phyloP scores from a whole-genome alignment of 2,329 filamentous ascomycete genomes.

The Fusarium duplospermum region DNA sequence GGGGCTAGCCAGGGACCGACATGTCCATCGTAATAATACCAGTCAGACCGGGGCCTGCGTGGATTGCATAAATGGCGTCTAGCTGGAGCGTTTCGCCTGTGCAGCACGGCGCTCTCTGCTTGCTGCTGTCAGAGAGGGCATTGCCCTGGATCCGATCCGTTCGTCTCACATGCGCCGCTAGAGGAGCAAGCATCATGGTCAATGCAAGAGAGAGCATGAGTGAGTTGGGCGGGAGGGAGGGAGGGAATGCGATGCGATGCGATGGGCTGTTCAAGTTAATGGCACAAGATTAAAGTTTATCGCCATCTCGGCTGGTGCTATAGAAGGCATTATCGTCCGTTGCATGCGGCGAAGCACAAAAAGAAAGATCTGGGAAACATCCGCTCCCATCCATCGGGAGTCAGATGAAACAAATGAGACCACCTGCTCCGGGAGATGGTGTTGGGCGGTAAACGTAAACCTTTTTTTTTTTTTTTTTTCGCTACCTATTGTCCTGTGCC shows the following conservation, averaged over 20 bases:
- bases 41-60: constrained; percentile 11
- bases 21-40: constrained; percentile 39
- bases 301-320: not conserved
- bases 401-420: constrained; percentile 35
- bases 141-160: constrained; percentile 2
- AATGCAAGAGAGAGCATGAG: not conserved
- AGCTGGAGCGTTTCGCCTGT: constrained; percentile 31
- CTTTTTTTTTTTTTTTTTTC: too few relatives aligned
- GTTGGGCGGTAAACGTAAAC: constrained; percentile 20
- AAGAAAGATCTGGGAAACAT: constrained; percentile 18
- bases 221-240: not conserved
- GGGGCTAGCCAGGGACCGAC: constrained; percentile 23
- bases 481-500: not conserved
- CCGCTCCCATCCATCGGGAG: constrained; percentile 11
- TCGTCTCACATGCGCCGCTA: constrained; percentile 19
- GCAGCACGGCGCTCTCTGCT: constrained; percentile 4
- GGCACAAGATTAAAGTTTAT: not conserved
- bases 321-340: not conserved
- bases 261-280: constrained; percentile 7
- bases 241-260: not conserved
- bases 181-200: not conserved
- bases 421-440: constrained; percentile 4
- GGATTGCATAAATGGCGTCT: constrained; percentile 31
- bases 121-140: not conserved
- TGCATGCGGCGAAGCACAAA: not conserved